These are phyloP conservation scores for Clitopilus passeckerianus DNA, from an alignment of 768 basidiomycete genomes.

Conservation along the genomic window DNA sequence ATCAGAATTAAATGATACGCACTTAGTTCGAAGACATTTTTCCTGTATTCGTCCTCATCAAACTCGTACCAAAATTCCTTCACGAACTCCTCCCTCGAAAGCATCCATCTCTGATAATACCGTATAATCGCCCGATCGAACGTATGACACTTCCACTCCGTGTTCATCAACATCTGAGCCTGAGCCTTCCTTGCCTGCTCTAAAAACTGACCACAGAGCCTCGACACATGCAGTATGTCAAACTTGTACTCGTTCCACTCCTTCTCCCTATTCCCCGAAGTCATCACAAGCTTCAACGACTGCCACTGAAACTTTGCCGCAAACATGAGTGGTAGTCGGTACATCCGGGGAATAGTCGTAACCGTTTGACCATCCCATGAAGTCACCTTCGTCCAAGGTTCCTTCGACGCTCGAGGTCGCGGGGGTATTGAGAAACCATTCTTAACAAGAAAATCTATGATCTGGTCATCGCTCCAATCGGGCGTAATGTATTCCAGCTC, in stretches of 20 bases:
- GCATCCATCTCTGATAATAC: constrained; percentile 38
- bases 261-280: constrained; percentile 20
- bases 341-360: constrained; percentile 28
- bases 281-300: constrained; percentile 32
- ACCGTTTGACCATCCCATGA: constrained; percentile 10
- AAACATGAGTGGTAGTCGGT: constrained; percentile 41
- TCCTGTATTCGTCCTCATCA: constrained; percentile 34
- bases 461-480: constrained; percentile 24
- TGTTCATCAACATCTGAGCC: constrained; percentile 21
- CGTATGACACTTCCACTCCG: constrained; percentile 30
- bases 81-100: constrained; percentile 31
- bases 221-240: constrained; percentile 37
- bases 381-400: constrained; percentile 14
- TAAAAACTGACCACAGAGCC: constrained; percentile 32
- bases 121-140: constrained; percentile 39
- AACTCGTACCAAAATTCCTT: constrained; percentile 35
- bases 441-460: constrained; percentile 27
- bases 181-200: constrained; percentile 24
- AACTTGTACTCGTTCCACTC: constrained; percentile 39
- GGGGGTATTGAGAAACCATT: constrained; percentile 32
- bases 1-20: constrained; percentile 7
- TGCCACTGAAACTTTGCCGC: constrained; percentile 41
- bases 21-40: constrained; percentile 34
- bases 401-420: constrained; percentile 11
- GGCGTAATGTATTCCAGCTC: constrained; percentile 32